These are phyloP conservation scores for Colletotrichum spaethianum DNA, from an alignment of 2,329 filamentous ascomycete genomes.

Conservation along the genomic window DNA sequence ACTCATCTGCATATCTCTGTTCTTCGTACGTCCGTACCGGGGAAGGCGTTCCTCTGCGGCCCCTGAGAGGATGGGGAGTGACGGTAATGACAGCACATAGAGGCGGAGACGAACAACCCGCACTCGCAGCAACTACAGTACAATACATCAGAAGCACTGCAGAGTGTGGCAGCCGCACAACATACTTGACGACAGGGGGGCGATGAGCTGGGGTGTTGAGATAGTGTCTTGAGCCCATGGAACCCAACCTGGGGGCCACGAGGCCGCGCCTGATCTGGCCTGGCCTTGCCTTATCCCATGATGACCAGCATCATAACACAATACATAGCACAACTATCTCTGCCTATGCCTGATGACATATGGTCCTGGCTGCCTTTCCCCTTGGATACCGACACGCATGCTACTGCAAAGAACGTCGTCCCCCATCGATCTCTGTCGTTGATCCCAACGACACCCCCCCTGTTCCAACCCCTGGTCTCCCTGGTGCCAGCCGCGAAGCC, in stretches of 20 bases:
- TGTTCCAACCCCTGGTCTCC: constrained; percentile 12
- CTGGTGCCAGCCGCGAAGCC: constrained; percentile 4
- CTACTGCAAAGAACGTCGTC: not conserved
- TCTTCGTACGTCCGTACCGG: constrained; percentile 38
- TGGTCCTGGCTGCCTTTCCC: not conserved
- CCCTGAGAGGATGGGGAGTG: not conserved
- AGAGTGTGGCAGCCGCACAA: constrained; percentile 30
- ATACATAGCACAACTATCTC: not conserved
- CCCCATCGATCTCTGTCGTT: not conserved
- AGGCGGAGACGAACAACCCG: not conserved
- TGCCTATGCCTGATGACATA: constrained; percentile 2
- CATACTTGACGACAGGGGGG: constrained; percentile 17
- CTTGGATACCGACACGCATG: constrained; percentile 16
- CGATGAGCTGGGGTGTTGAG: constrained; percentile 14
- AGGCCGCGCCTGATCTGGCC: constrained; percentile 17
- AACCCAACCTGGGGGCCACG: constrained; percentile 33
- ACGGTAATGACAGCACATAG: constrained; percentile 29
- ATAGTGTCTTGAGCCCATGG: constrained; percentile 13
- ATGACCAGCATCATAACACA: not conserved
- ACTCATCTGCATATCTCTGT: constrained; percentile 29
- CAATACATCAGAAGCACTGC: constrained; percentile 8
- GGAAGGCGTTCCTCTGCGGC: constrained; percentile 12
- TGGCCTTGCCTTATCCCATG: not conserved
- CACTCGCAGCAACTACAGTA: not conserved
- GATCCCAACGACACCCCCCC: not conserved